Evolutionary conservation across 441 rosid species (phyloP), one percentile per base, ranked within the genome.

Genomic region (Metrosideros polymorpha): DNA sequence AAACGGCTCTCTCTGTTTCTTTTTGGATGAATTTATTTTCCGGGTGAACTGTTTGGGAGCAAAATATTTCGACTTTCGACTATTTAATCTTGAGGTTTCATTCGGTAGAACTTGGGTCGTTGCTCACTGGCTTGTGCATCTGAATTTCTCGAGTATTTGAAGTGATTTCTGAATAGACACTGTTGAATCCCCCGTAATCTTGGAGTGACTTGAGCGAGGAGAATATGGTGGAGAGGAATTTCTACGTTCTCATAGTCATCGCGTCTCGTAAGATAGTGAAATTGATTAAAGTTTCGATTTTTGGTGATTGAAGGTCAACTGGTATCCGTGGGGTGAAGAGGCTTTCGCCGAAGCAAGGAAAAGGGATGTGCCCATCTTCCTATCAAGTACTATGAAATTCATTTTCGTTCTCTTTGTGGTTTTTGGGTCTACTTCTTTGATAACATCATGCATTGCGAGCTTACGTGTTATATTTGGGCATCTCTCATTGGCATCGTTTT

Each of bases 291-390:
- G 35, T 71, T 66, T 51, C 82, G 75, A 56, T 77, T 87, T 27
- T 85, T 50, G n/a, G 43, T 85, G 29, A 77, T 85, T 86, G 87
- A 89, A 97, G 99, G 99, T 97, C 87, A 92, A 95, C 92, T 97
- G 99, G 99, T 94, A 93, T 89, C 98, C 98, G 82, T 97, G 99
- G 99, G 94, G 96, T 27, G 99, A 95, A 55, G 98, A 95, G 89
- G 99, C 99, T 90, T 97, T 97, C 61, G 91, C 94, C 27, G 94
- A 92, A 92, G 99, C 99, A 43, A 91, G 91, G 83, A 93, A 90
- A 89, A 92, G 98, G 90, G 95, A 95, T 83, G 96, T 93, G 18
- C 99, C 99, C 54, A 95, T 97, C 92, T 97, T 97, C 94, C 92
- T 97, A 88, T 97, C 99, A 83, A 95, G 99, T 97, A 91, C 39